Conservation (phyloP, 768 basidiomycete genomes). For the Hericium alpestre region DNA sequence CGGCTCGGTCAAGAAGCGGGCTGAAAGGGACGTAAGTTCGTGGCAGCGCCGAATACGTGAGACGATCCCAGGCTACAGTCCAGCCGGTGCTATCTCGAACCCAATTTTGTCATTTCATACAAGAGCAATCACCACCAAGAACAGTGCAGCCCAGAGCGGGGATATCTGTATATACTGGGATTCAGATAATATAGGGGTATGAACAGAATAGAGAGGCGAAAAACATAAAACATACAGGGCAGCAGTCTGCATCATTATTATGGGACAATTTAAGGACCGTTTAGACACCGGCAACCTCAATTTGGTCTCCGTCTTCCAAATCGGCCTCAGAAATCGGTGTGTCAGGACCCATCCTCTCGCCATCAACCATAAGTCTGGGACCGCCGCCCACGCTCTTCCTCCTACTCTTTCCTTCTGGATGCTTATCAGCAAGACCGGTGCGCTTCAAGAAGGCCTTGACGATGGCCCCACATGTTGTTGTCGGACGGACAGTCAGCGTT, state of each 20-base stretch:
- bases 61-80: too few relatives aligned
- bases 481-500: slow-evolving; percentile 57
- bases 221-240: background rate
- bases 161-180: too few relatives aligned
- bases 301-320: slow-evolving; percentile 70
- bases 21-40: too few relatives aligned
- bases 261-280: background rate
- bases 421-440: slow-evolving; percentile 48
- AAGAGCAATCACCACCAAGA: too few relatives aligned
- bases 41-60: too few relatives aligned
- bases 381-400: slow-evolving; percentile 23
- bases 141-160: too few relatives aligned
- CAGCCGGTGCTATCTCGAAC: too few relatives aligned
- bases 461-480: slow-evolving; percentile 68
- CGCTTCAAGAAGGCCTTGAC: slow-evolving; percentile 66
- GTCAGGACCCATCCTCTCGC: slow-evolving; percentile 54
- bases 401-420: slow-evolving; percentile 28
- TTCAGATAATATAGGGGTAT: background rate
- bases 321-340: slow-evolving; percentile 56
- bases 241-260: background rate
- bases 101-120: too few relatives aligned
- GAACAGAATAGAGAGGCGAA: background rate
- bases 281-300: slow-evolving; percentile 39
- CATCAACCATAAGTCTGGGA: slow-evolving; percentile 54
- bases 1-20: too few relatives aligned